A percentile compares a stretch with the other conserved stretches of the same genome.
These are phyloP conservation scores for Huntiella bhutanensis DNA, from an alignment of 2,329 filamentous ascomycete species.

Conservation along the genomic window DNA sequence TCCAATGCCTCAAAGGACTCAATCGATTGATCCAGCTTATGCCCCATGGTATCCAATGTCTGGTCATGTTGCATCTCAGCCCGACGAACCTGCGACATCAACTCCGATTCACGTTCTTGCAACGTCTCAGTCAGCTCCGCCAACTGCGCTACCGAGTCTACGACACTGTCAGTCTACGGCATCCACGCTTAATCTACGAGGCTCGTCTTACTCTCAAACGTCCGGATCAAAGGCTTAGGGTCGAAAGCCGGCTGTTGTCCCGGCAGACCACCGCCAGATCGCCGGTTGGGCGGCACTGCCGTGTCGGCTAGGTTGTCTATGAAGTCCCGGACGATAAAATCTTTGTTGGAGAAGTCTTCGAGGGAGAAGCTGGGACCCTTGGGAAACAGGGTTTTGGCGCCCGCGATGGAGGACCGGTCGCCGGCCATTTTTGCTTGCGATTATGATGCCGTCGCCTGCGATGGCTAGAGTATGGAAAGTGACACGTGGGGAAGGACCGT, in stretches of 20 bases:
- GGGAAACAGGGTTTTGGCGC: slow-evolving; percentile 51
- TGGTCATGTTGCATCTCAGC: slow-evolving; percentile 85
- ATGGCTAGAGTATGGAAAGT: background rate
- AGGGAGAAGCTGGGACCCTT: slow-evolving; percentile 69
- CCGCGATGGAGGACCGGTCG: slow-evolving; percentile 15
- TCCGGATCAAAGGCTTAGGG: slow-evolving; percentile 87
- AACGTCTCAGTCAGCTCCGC: slow-evolving; percentile 62
- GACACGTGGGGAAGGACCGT: background rate
- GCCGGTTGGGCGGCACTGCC: slow-evolving; percentile 59
- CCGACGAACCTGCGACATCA: slow-evolving; percentile 72
- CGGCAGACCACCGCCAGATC: slow-evolving; percentile 40
- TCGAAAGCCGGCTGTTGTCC: slow-evolving; percentile 50
- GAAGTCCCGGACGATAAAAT: slow-evolving; percentile 97
- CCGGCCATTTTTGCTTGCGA: slow-evolving; percentile 1
- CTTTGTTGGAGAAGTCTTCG: slow-evolving; percentile 71
- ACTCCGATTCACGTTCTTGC: slow-evolving; percentile 75
- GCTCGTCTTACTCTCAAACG: slow-evolving; percentile 53
- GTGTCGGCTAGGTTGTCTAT: slow-evolving; percentile 81
- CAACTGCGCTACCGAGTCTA: slow-evolving; percentile 48
- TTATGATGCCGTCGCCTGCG: background rate
- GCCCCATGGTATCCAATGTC: slow-evolving; percentile 70
- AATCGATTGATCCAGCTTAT: slow-evolving; percentile 82
- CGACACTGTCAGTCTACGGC: background rate
- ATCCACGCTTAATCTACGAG: background rate
- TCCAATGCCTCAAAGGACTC: slow-evolving; percentile 83